Conservation (phyloP, 2,329 filamentous ascomycete genomes). For the Lasiodiplodia theobromae region DNA sequence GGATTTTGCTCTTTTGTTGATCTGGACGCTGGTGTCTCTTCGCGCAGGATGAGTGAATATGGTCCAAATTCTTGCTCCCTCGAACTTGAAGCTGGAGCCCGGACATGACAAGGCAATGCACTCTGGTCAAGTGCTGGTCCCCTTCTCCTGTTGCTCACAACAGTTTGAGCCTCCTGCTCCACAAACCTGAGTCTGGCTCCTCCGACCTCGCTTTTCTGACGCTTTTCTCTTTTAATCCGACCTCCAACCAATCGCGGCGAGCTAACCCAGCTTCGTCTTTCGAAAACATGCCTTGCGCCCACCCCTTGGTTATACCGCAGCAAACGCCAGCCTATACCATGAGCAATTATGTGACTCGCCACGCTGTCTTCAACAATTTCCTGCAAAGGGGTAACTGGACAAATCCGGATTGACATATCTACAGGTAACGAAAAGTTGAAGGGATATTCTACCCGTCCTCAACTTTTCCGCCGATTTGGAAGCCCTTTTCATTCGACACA, state of each 20-base stretch:
- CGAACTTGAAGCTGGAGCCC: background rate
- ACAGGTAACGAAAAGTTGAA: no score
- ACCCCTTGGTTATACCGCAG: background rate
- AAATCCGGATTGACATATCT: background rate
- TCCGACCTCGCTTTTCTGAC: background rate
- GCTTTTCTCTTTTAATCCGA: background rate
- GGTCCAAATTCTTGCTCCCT: background rate
- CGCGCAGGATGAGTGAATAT: background rate
- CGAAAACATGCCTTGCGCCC: background rate
- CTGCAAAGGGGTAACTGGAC: background rate
- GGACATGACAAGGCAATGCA: background rate
- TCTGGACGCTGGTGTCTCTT: background rate
- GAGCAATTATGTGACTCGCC: background rate
- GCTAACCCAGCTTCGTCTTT: background rate
- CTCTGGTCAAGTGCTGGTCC: background rate
- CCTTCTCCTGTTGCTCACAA: background rate
- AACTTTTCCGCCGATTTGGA: no score
- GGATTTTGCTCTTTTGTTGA: background rate
- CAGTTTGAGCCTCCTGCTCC: background rate
- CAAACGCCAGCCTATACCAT: constrained; percentile 2
- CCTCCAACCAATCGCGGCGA: background rate
- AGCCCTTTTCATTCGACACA: no score
- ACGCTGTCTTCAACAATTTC: background rate
- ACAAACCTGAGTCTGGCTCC: background rate
- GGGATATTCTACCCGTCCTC: no score